Evolutionary conservation across 192 early-diverging fungal genomes (phyloP).

Genomic region (Chytriomyces sp.): DNA sequence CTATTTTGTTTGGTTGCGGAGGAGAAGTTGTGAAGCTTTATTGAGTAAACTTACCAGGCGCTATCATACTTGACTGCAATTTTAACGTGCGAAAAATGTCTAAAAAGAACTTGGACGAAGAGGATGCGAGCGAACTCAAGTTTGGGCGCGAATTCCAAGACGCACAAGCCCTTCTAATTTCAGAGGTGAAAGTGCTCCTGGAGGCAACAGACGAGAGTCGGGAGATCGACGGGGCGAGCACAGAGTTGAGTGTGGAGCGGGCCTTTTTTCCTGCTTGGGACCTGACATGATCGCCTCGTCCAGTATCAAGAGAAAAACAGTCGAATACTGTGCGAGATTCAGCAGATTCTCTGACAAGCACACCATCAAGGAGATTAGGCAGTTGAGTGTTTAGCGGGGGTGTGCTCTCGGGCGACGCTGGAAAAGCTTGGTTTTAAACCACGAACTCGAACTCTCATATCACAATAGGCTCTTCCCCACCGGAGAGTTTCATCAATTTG

Average conservation of each 20-base stretch:
- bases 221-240: conserved; percentile 19
- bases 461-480: conserved; percentile 41
- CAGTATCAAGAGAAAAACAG: conserved; percentile 80
- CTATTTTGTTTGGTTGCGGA: no score
- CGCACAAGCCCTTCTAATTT: conserved; percentile 52
- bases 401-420: neutral
- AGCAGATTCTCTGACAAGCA: conserved; percentile 84
- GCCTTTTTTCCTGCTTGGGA: neutral
- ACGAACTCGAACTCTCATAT: neutral
- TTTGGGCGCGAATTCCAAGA: conserved; percentile 62
- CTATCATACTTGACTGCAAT: no score
- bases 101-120: conserved; percentile 52
- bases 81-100: neutral
- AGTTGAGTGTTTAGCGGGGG: conserved; percentile 39
- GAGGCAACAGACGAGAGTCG: conserved; percentile 40
- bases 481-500: conserved; percentile 74
- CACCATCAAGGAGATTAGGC: conserved; percentile 82
- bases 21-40: no score
- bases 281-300: neutral
- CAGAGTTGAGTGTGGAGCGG: conserved; percentile 26
- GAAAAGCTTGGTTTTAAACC: neutral
- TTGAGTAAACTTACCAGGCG: no score
- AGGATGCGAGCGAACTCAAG: conserved; percentile 66
- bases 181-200: conserved; percentile 54
- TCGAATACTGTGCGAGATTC: conserved; percentile 86